Percentiles rank a stretch among this genome's conserved stretches.
These are phyloP conservation scores for Harringtonia aguacate DNA, from an alignment of 2,329 filamentous ascomycete genomes.

Conservation along the genomic window DNA sequence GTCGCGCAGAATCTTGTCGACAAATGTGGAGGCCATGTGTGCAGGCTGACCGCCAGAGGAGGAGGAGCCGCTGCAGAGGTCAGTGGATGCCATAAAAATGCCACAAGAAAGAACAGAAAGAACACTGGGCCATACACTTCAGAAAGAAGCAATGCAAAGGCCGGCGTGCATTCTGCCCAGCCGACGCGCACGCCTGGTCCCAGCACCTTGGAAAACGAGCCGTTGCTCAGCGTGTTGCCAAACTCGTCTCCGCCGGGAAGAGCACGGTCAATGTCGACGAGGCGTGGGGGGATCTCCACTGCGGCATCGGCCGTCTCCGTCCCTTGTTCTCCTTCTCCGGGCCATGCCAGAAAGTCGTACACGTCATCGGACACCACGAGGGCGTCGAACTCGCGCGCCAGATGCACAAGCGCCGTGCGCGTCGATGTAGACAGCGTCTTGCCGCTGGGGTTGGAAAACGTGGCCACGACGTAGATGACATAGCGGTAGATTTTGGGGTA, in stretches of 20 bases:
- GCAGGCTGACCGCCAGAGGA: too few species aligned
- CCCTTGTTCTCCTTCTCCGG: too few species aligned
- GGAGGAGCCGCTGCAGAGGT: too few species aligned
- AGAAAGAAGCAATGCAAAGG: too few species aligned
- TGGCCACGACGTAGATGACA: conserved; percentile 58
- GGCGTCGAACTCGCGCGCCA: conserved; percentile 55
- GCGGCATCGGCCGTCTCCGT: too few species aligned
- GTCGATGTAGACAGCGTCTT: conserved; percentile 49
- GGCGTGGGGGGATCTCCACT: too few species aligned
- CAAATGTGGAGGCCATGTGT: too few species aligned
- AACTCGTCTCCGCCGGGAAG: conserved; percentile 46
- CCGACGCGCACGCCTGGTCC: conserved; percentile 52
- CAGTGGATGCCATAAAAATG: too few species aligned
- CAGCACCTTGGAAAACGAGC: conserved; percentile 56
- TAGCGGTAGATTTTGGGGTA: conserved; percentile 53
- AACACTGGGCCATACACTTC: too few species aligned
- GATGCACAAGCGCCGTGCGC: conserved; percentile 42
- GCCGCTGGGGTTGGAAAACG: conserved; percentile 58
- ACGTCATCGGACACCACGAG: conserved; percentile 60
- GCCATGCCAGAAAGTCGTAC: conserved; percentile 55
- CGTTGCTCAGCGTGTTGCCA: conserved; percentile 57
- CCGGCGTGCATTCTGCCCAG: conserved; percentile 51
- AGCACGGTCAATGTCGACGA: conserved; percentile 51
- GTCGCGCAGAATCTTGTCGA: too few species aligned
- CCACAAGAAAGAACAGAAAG: too few species aligned